These are phyloP conservation scores for Ophiostoma perfectum DNA, from an alignment of 2,329 filamentous ascomycete species.

Conservation along the genomic window DNA sequence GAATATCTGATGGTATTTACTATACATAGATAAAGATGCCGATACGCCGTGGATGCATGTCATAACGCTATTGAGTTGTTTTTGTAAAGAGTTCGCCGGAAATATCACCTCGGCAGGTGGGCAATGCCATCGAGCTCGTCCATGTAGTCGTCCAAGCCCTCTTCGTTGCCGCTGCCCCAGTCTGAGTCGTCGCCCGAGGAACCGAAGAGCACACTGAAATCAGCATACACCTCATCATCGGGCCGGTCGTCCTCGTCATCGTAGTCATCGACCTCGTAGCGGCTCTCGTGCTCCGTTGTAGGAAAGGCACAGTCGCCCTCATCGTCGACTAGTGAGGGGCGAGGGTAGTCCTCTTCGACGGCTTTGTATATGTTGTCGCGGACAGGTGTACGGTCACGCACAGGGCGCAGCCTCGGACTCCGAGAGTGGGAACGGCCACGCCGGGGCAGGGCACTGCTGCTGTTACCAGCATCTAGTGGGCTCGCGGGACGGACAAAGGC, in stretches of 20 bases:
- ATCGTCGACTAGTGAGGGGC: conserved; percentile 31
- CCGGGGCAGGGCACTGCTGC: background rate
- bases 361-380: background rate
- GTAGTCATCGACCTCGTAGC: conserved; percentile 34
- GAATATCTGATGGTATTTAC: no score
- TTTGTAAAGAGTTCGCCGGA: no score
- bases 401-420: background rate
- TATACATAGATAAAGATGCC: no score
- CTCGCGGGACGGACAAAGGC: no score
- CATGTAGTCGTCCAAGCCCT: conserved; percentile 49
- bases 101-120: conserved; percentile 35
- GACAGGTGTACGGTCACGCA: background rate
- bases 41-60: no score
- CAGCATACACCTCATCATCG: conserved; percentile 51
- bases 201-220: conserved; percentile 50
- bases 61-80: no score
- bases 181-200: conserved; percentile 30
- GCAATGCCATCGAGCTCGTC: conserved; percentile 53
- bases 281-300: conserved; percentile 40
- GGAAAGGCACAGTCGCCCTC: conserved; percentile 41
- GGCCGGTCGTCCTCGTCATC: conserved; percentile 38
- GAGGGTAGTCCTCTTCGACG: background rate
- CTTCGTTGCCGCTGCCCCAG: conserved; percentile 31
- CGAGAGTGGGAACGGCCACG: background rate
- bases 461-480: background rate